Percentiles rank a stretch among this genome's conserved stretches.
Conservation (phyloP, 208 protist species). For the Leishmania tropica region DNA sequence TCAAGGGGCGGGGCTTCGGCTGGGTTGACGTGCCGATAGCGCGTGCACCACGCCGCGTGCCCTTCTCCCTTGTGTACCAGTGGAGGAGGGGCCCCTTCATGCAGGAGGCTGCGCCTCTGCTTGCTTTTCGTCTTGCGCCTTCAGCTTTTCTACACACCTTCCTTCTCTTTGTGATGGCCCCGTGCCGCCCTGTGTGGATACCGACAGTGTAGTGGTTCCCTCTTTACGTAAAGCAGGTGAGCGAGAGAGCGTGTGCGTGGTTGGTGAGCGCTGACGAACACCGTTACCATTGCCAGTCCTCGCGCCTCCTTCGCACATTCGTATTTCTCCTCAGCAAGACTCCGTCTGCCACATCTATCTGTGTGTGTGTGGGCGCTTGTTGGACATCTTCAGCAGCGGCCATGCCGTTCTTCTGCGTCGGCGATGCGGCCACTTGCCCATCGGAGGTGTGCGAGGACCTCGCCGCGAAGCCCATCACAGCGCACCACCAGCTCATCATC, state of each 20-base stretch:
- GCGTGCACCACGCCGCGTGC: not conserved
- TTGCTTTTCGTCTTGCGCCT: not conserved
- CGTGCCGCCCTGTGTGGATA: not conserved
- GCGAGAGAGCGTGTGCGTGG: not conserved
- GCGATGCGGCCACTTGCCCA: constrained; percentile 12
- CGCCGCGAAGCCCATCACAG: constrained; percentile 25
- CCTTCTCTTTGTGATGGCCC: not conserved
- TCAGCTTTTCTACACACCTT: not conserved
- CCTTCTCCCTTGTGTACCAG: not conserved
- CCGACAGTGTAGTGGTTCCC: not conserved
- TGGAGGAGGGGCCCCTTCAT: not conserved
- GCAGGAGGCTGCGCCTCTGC: not conserved
- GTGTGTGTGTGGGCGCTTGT: not conserved
- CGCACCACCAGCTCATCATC: constrained; percentile 53
- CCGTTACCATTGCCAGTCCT: not conserved
- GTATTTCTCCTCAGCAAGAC: not conserved
- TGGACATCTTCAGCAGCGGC: not conserved
- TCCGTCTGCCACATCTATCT: not conserved
- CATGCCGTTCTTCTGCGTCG: constrained; percentile 28
- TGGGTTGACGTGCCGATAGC: not conserved
- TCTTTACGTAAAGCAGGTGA: not conserved
- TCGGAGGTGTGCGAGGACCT: constrained; percentile 33
- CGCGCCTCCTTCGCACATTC: not conserved
- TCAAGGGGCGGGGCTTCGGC: not conserved
- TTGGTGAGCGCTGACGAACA: not conserved